Evolutionary conservation across 2,329 filamentous ascomycete genomes (phyloP).

Genomic region (Botrytis sinoallii): DNA sequence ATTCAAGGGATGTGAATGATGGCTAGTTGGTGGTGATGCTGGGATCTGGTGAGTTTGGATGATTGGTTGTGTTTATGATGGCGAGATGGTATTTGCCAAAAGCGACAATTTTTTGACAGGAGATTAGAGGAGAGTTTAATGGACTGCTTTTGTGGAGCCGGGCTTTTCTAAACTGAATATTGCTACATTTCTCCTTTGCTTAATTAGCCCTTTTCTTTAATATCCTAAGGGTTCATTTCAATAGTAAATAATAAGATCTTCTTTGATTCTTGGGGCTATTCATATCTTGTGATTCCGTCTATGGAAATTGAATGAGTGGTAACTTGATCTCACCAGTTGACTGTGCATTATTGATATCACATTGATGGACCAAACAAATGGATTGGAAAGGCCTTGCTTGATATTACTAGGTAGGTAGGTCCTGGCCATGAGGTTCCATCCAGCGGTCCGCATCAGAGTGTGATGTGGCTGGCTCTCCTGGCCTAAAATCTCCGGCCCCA

Average conservation of each 20-base stretch:
- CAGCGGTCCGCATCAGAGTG: not conserved
- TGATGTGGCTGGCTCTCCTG: not conserved
- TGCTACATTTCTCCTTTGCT: slow-evolving; percentile 38
- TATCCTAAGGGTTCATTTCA: slow-evolving; percentile 37
- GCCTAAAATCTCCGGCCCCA: not conserved
- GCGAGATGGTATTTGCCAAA: slow-evolving; percentile 36
- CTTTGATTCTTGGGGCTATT: not conserved
- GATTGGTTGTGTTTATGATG: slow-evolving; percentile 32
- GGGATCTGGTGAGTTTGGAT: slow-evolving; percentile 13
- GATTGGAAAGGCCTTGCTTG: not conserved
- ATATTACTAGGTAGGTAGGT: not conserved
- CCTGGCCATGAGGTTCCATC: not conserved
- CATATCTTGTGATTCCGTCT: not conserved
- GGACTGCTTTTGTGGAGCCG: slow-evolving; percentile 28
- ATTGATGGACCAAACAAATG: not conserved
- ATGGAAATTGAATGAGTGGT: not conserved
- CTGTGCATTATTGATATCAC: not conserved
- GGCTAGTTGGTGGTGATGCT: slow-evolving; percentile 8
- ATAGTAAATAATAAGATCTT: slow-evolving; percentile 25
- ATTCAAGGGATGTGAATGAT: slow-evolving; percentile 11
- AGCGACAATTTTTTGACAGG: slow-evolving; percentile 37
- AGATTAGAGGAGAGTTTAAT: slow-evolving; percentile 34
- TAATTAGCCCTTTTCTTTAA: slow-evolving; percentile 39
- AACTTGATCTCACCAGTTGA: not conserved
- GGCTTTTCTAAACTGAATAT: slow-evolving; percentile 34